Evolutionary conservation across 257 asterid genomes (phyloP).

Genomic region (Verbascum thapsus): DNA sequence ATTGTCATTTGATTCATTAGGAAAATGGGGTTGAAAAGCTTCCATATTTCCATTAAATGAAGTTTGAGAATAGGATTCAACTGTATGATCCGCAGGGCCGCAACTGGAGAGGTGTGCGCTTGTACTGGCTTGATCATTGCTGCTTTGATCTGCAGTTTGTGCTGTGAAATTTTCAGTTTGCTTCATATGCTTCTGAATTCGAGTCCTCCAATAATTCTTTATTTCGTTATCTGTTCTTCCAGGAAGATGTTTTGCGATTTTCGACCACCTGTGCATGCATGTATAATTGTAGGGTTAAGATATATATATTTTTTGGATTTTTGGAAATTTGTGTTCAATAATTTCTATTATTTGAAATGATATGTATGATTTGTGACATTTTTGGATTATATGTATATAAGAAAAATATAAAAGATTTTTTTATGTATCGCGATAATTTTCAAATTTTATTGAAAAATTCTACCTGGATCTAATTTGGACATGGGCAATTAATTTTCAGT

Average conservation of each 20-base stretch:
- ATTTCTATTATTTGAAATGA: too few relatives aligned
- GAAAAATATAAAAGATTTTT: too few relatives aligned
- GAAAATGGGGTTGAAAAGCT: slow-evolving; percentile 47
- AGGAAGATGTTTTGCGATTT: slow-evolving; percentile 85
- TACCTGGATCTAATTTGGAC: too few relatives aligned
- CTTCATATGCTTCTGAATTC: slow-evolving; percentile 83
- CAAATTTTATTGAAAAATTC: too few relatives aligned
- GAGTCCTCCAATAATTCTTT: slow-evolving; percentile 91
- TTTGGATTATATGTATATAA: too few relatives aligned
- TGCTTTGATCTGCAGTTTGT: slow-evolving; percentile 31
- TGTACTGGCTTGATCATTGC: slow-evolving; percentile 53
- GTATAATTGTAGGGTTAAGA: too few relatives aligned
- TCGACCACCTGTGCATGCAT: slow-evolving; percentile 72
- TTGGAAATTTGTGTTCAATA: too few relatives aligned
- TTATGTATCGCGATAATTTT: too few relatives aligned
- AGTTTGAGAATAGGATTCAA: slow-evolving; percentile 68
- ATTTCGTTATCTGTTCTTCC: slow-evolving; percentile 96
- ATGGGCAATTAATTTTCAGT: too few relatives aligned
- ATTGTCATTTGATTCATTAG: slow-evolving; percentile 56
- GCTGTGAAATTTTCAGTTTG: slow-evolving; percentile 50
- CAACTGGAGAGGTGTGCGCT: slow-evolving; percentile 55
- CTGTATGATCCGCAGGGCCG: slow-evolving; percentile 43
- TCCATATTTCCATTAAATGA: slow-evolving; percentile 51
- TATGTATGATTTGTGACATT: too few relatives aligned
- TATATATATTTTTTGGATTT: too few relatives aligned